Percentiles rank a stretch among this genome's conserved stretches.
These are phyloP conservation scores for Typha latifolia DNA, from an alignment of 176 grass and related monocot genomes.

Conservation along the genomic window DNA sequence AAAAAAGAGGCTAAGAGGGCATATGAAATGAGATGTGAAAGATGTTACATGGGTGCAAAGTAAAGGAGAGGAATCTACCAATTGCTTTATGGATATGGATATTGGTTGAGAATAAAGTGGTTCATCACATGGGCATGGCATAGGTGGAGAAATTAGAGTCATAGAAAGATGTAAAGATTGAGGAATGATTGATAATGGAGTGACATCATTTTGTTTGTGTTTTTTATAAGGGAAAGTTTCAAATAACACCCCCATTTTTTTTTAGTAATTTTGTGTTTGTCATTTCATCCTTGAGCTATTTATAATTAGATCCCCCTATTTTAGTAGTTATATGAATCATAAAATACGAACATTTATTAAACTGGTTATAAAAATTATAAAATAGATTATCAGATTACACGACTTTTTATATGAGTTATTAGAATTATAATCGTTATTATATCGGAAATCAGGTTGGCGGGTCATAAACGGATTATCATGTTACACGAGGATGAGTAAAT, in stretches of 20 bases:
- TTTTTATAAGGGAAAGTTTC: not conserved
- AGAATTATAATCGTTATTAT: no score
- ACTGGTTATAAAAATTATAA: no score
- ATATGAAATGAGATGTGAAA: conserved; percentile 6
- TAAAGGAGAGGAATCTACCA: conserved; percentile 1
- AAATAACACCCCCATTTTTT: not conserved
- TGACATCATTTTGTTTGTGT: not conserved
- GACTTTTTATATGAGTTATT: no score
- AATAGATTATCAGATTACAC: no score
- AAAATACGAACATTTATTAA: no score
- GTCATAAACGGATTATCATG: no score
- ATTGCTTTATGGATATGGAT: conserved; percentile 3
- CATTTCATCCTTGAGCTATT: no score
- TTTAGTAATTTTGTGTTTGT: not conserved
- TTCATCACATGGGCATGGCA: conserved; percentile 9
- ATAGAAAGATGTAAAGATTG: not conserved
- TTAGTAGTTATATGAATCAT: no score
- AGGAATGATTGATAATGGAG: not conserved
- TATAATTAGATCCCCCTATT: no score
- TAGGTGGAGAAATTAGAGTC: not conserved
- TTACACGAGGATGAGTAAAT: no score
- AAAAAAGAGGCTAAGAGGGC: not conserved
- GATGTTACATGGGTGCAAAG: conserved; percentile 9
- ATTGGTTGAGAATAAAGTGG: conserved; percentile 13
- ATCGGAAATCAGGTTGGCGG: no score